Percentiles rank a stretch among this genome's conserved stretches.
These are phyloP conservation scores for Obelidium mucronatum DNA, from an alignment of 192 early-diverging fungal species.

Conservation along the genomic window DNA sequence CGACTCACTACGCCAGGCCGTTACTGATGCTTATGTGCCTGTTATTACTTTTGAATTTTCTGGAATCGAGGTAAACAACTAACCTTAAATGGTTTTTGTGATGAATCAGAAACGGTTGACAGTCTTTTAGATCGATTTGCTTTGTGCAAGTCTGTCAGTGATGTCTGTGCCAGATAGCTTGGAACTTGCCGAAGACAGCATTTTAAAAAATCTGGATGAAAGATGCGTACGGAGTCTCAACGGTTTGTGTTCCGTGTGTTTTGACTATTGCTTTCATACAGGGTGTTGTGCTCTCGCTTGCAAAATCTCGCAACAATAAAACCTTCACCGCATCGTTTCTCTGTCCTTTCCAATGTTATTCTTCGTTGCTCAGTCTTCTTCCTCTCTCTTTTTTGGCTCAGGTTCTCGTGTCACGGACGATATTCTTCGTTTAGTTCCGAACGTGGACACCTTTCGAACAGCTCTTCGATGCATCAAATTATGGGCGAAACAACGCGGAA, in stretches of 20 bases:
- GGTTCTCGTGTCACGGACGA: constrained; percentile 97
- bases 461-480: constrained; percentile 94
- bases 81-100: neutral
- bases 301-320: neutral
- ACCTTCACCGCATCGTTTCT: neutral
- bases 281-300: neutral
- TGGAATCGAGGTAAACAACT: constrained; percentile 72
- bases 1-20: constrained; percentile 51
- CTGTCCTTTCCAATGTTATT: no score
- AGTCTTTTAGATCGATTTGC: constrained; percentile 83
- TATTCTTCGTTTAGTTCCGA: constrained; percentile 92
- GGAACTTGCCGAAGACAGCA: constrained; percentile 83
- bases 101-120: neutral
- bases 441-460: constrained; percentile 86
- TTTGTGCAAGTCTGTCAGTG: constrained; percentile 82
- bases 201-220: constrained; percentile 90
- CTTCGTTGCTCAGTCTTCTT: neutral
- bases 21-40: constrained; percentile 92
- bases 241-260: no score
- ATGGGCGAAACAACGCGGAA: constrained; percentile 93
- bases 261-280: no score
- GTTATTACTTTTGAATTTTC: constrained; percentile 95
- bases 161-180: constrained; percentile 84
- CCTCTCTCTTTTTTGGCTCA: constrained; percentile 31
- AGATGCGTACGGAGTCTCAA: constrained; percentile 88